Evolutionary conservation across 2,329 filamentous ascomycete genomes (phyloP), one percentile per base, ranked within the genome.

Genomic region (Tolypocladium nubicola): DNA sequence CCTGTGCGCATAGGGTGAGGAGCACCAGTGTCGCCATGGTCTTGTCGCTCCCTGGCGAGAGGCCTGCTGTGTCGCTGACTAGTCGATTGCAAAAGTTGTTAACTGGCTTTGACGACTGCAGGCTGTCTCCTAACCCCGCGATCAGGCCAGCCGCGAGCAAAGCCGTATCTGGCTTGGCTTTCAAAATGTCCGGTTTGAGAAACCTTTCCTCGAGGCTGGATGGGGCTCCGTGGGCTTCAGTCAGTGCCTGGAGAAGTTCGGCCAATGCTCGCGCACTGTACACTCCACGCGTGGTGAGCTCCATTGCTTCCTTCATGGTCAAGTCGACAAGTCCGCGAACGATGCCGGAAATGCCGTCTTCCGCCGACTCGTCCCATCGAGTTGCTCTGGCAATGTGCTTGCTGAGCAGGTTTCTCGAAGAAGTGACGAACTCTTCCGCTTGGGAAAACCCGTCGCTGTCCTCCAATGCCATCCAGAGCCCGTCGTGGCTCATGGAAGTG

Each of bases 41-140:
- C 57, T 78, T 77, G 11, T 76, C 73, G 0, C 71, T 66, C 1
- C 72, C 66, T 0, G 73, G 67, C 5, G 72, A 73, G 0, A 78
- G 75, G 8, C 77, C 80, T 1, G 81, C 76, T n/a, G 84, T 64
- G 59, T 87, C 82, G 61, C 83, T 85, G 38, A 86, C 73, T 0
- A 87, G 73, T 14, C 80, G 76, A 63, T 85, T 86, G 65, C 78
- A 81, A 45, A 86, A 75, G 54, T 73, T 83, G 56, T 71, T 79
- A 26, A 80, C 68, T 1, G 70, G 59, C 60, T 76, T 80, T 0
- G 79, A 83, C 0, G 74, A 67, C 4, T 74, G 72, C 8, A 82
- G 68, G 2, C 73, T 68, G 62, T 83, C 77, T 2, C 79, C 78
- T 35, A 84, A 73, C 0, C 82, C 83, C 1, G 71, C 65, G 3